Conservation (phyloP, 23 red algal species). For the Gracilariopsis chorda region DNA sequence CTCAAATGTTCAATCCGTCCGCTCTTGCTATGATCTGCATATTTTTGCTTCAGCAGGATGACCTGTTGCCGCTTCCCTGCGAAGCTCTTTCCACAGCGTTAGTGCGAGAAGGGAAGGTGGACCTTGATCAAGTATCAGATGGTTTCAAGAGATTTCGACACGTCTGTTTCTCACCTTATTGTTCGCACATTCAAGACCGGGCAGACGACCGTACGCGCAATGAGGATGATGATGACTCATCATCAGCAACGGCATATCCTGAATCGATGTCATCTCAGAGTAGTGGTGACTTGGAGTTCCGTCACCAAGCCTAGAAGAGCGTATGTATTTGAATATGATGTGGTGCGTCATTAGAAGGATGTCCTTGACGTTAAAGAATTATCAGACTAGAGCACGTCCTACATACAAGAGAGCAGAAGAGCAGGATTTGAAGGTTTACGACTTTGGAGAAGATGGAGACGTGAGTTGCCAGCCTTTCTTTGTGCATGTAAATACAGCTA, state of each 20-base stretch:
- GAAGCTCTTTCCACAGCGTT: not conserved
- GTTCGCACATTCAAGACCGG: not conserved
- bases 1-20: constrained; percentile 4
- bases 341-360: too few species aligned
- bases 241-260: not conserved
- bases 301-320: too few species aligned
- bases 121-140: not conserved
- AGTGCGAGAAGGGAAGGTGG: not conserved
- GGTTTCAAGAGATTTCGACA: constrained; percentile 14
- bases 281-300: too few species aligned
- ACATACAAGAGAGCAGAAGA: too few species aligned
- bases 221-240: not conserved
- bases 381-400: too few species aligned
- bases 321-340: not conserved
- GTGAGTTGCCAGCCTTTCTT: constrained; percentile 59
- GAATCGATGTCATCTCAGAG: not conserved
- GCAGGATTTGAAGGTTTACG: not conserved
- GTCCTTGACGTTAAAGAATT: too few species aligned
- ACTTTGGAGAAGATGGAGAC: not conserved
- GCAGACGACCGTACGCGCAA: not conserved
- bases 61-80: constrained; percentile 20
- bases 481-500: constrained; percentile 10
- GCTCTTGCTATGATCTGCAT: constrained; percentile 37
- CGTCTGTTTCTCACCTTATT: not conserved
- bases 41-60: constrained; percentile 19